Evolutionary conservation across 2,329 filamentous ascomycete species (phyloP), one percentile per base, ranked within the genome.

Genomic region (Plenodomus lindquistii): DNA sequence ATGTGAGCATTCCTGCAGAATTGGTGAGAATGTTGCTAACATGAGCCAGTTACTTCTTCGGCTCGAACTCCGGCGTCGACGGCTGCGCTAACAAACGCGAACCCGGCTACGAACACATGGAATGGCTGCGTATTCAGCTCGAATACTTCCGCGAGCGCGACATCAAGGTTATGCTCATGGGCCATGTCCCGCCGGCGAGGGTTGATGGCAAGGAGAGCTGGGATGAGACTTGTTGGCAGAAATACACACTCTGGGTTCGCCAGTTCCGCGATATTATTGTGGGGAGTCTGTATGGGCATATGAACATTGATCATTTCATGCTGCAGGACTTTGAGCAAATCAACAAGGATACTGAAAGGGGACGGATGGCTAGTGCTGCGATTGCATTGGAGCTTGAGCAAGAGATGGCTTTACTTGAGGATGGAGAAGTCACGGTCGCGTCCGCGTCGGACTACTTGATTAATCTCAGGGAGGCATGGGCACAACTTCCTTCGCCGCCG

Each of bases 201-300:
- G 94, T 92, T 1, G 81, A 85, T 29, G 87, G 85, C 73, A 97
- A 97, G 78, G 83, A 85, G 64, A 85, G 85, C 53, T 99, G 94
- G 94, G 91, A 97, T 59, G 93, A 97, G 77, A 91, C 89, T 0
- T 99, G 94, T 75, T 99, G 93, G 92, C 93, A 97, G 70, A 97
- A 96, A 70, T 99, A 96, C 73, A 88, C 91, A 0, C 76, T 97
- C 3, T 97, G 92, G 91, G 76, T 93, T 64, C 83, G 85, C 59
- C 91, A 95, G 70, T 99, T 91, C 72, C 88, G 94, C 27, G 94
- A 99, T 70, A 87, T 99, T 31, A 81, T 99, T 17, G 81, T 92
- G 17, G 85, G 83, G 11, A 85, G 85, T 20, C 67, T 96, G 5
- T 99, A 88, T 66, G 94, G 93, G 1, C 94, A 99, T 70, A 97